Evolutionary conservation across 148 eudicot species (phyloP), one percentile per base, ranked within the genome.

Genomic region (Fallopia convolvulus): DNA sequence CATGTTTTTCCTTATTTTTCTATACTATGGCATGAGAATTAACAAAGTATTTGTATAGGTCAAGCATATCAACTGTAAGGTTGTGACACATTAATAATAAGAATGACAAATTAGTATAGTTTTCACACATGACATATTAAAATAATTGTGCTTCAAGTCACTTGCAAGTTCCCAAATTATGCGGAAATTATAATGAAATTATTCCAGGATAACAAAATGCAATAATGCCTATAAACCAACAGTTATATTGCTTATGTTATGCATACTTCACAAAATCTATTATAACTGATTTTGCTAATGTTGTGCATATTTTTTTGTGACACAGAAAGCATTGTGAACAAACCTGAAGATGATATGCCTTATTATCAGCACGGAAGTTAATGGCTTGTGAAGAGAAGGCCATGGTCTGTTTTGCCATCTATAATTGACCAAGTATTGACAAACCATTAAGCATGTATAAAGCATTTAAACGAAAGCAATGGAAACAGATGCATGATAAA

Each of bases 341-440:
- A 60, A 94, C 99, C 99, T 92, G 93, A 85, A 94, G 99, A 87
- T 92, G 99, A 86, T 94, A 94, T 7, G 94, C 78, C 86, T 94
- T 94, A 74, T 94, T 92, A 86, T 94, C 99, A 40, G 99, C 86
- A 68, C 99, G 96, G 74, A 81, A 78, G 74, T 86, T 78, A 63
- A 92, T 71, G 56, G 93, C 82, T 86, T 94, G 99, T 36, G 96
- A 84, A 49, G 97, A 89, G 82, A 90, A 92, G 49, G 84, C 97
- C 99, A 94, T 92, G 32, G 99, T 94, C 85, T 94, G 99, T 79
- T 94, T 94, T 68, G 86, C 99, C 99, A 94, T 94, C 99, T 94
- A 78, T 66, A 81, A 36, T 52, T 75, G 39, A 81, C 30, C n/a
- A 58, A 70, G 74, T 65, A 75, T 70, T 30, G 80, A 77, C 36